A percentile compares a stretch with the other conserved stretches of the same genome.
These are phyloP conservation scores for Cucurbitaria berberidis DNA, from an alignment of 2,329 filamentous ascomycete genomes.

Conservation along the genomic window DNA sequence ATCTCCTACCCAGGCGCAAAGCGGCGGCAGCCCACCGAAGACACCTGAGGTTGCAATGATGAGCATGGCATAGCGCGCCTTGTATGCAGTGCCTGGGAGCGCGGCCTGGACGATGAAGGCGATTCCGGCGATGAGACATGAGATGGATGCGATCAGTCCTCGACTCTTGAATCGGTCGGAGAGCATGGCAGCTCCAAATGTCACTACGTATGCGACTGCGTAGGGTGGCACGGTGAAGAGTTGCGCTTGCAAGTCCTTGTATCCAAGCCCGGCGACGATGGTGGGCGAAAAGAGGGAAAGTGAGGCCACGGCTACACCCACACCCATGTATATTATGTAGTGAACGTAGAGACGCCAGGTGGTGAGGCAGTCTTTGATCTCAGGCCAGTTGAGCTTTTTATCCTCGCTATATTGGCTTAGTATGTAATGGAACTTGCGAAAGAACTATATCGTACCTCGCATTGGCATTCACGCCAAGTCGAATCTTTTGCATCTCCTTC, in stretches of 20 bases:
- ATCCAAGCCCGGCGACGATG: constrained; percentile 65
- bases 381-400: constrained; percentile 55
- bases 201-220: constrained; percentile 63
- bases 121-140: background rate
- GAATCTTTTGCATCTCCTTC: background rate
- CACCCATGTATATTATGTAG: constrained; percentile 48
- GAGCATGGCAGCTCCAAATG: constrained; percentile 23
- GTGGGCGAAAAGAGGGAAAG: constrained; percentile 68
- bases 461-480: background rate
- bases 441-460: background rate
- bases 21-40: constrained; percentile 1
- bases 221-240: constrained; percentile 72
- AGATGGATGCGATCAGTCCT: background rate
- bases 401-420: constrained; percentile 25
- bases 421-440: background rate
- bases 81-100: constrained; percentile 1
- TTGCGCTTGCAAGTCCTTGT: constrained; percentile 63
- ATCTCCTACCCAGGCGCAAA: constrained; percentile 3
- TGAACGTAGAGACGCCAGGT: constrained; percentile 61
- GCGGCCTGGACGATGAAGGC: background rate
- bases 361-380: constrained; percentile 54
- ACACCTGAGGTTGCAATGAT: constrained; percentile 6
- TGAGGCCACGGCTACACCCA: constrained; percentile 21
- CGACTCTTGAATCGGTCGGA: constrained; percentile 2
- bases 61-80: constrained; percentile 1